Conservation (phyloP, 768 basidiomycete genomes). For the Lactarius akahatsu region DNA sequence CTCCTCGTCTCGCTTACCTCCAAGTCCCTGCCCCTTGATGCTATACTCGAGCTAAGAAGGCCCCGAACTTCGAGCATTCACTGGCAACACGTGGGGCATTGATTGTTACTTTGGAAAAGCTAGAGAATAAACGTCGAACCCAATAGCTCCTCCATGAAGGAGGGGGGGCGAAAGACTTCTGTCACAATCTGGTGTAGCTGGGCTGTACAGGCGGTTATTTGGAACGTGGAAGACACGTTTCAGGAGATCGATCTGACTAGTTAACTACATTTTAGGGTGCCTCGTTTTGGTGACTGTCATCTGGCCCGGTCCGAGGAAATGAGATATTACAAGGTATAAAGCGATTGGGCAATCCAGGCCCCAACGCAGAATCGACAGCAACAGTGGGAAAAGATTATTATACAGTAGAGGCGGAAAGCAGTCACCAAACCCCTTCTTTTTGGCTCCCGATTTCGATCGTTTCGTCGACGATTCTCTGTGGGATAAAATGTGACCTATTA, state of each 20-base stretch:
- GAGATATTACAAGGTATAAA: background rate
- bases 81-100: background rate
- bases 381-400: background rate
- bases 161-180: background rate
- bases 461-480: background rate
- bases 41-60: background rate
- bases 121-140: background rate
- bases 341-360: background rate
- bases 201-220: background rate
- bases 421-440: background rate
- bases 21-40: background rate
- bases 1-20: background rate
- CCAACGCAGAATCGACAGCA: background rate
- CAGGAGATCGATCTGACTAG: background rate
- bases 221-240: background rate
- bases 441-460: slow-evolving; percentile 8
- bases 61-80: background rate
- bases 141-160: background rate
- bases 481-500: background rate
- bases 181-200: too few relatives aligned
- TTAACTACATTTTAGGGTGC: background rate
- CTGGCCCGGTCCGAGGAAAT: background rate
- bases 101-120: background rate
- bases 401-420: background rate
- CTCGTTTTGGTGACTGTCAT: too few relatives aligned